These are phyloP conservation scores for Malassezia cuniculi DNA, from an alignment of 1,284 basidiomycete genomes.

Conservation along the genomic window DNA sequence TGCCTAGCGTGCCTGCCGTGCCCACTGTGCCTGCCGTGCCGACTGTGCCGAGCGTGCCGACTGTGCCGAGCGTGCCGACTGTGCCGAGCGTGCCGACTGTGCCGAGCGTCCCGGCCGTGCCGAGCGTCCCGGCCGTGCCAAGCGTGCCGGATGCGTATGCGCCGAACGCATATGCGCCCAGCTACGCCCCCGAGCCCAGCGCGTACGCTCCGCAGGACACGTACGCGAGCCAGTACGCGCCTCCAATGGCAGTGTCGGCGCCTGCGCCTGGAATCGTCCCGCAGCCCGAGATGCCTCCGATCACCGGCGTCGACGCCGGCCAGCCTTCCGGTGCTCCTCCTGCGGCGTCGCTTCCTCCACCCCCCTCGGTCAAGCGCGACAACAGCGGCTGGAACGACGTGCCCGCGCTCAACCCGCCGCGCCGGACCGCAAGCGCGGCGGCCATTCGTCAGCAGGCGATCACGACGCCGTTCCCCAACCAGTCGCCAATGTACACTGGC, in stretches of 20 bases:
- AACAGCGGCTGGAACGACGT: slow-evolving; percentile 88
- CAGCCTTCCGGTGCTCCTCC: slow-evolving; percentile 44
- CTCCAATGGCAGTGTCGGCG: slow-evolving; percentile 26
- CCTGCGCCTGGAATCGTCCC: slow-evolving; percentile 27
- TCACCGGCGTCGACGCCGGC: slow-evolving; percentile 24
- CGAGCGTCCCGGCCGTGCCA: slow-evolving; percentile 15
- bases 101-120: slow-evolving; percentile 11
- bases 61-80: slow-evolving; percentile 15
- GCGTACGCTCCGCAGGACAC: slow-evolving; percentile 12
- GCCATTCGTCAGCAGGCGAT: slow-evolving; percentile 49
- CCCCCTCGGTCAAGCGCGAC: slow-evolving; percentile 50
- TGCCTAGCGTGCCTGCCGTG: slow-evolving; percentile 1
- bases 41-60: slow-evolving; percentile 13
- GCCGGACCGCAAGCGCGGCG: slow-evolving; percentile 37
- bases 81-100: slow-evolving; percentile 17
- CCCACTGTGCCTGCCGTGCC: slow-evolving; percentile 8
- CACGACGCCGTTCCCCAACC: slow-evolving; percentile 76
- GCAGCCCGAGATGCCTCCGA: slow-evolving; percentile 42
- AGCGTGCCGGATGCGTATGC: slow-evolving; percentile 36
- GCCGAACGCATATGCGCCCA: slow-evolving; percentile 50
- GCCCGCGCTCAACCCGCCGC: slow-evolving; percentile 48
- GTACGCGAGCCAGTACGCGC: slow-evolving; percentile 2
- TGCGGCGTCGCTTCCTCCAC: slow-evolving; percentile 45
- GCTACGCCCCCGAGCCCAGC: slow-evolving; percentile 14
- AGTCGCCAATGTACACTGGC: slow-evolving; percentile 23